Evolutionary conservation across 345 rosid species (phyloP).

Genomic region (Cardamine resedifolia): DNA sequence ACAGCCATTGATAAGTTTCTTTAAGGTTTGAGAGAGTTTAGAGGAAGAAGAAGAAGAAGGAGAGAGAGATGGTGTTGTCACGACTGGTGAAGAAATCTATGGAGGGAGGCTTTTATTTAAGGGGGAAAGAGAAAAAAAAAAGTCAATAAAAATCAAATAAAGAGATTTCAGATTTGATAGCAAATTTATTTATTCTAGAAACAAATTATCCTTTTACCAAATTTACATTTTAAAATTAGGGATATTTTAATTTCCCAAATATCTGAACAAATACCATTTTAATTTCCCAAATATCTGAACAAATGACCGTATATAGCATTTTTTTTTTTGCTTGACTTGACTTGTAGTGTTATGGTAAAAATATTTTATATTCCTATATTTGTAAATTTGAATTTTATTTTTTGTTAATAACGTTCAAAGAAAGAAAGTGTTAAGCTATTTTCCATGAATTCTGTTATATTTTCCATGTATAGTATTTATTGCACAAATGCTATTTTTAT

Average conservation of each 20-base stretch:
- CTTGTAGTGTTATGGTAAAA: neutral
- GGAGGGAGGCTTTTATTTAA: slow-evolving; percentile 36
- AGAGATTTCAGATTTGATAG: slow-evolving; percentile 13
- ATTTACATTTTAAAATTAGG: neutral
- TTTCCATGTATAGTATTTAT: neutral
- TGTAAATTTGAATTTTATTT: neutral
- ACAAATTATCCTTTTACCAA: slow-evolving; percentile 10
- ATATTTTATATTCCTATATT: neutral
- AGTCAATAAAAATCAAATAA: slow-evolving; percentile 39
- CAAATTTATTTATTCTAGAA: slow-evolving; percentile 12
- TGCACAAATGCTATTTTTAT: slow-evolving; percentile 2
- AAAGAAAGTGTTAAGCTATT: slow-evolving; percentile 12
- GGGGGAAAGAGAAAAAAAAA: slow-evolving; percentile 30
- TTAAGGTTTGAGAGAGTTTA: slow-evolving; percentile 19
- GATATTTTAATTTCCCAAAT: neutral
- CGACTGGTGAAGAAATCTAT: slow-evolving; percentile 29
- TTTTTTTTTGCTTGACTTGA: slow-evolving; percentile 28
- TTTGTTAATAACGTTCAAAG: neutral
- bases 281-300: slow-evolving; percentile 18
- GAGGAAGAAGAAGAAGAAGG: slow-evolving; percentile 4
- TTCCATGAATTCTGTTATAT: slow-evolving; percentile 9
- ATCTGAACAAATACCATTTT: too few relatives aligned
- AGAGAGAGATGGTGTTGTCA: slow-evolving; percentile 8
- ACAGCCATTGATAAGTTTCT: slow-evolving; percentile 52
- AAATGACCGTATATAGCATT: slow-evolving; percentile 26